These are phyloP conservation scores for Populus euphratica DNA, from an alignment of 345 rosid species.

Conservation along the genomic window DNA sequence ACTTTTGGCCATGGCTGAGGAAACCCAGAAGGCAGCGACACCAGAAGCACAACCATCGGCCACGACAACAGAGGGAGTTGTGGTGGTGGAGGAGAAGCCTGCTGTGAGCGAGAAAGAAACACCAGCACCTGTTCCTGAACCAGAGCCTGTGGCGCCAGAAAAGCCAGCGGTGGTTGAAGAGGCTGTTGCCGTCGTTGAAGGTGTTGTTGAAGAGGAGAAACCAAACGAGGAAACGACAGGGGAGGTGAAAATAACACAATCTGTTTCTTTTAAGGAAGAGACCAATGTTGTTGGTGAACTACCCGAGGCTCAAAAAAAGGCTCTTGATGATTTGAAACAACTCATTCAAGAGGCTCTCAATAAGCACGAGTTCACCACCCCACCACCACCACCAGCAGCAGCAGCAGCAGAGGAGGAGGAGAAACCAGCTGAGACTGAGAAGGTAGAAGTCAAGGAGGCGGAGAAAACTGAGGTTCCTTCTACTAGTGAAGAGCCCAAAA, in stretches of 20 bases:
- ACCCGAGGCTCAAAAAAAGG: slow-evolving; percentile 23
- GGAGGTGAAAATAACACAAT: slow-evolving; percentile 13
- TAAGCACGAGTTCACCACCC: slow-evolving; percentile 25
- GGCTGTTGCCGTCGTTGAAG: neutral
- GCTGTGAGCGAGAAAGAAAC: slow-evolving; percentile 30
- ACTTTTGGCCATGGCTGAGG: slow-evolving; percentile 39
- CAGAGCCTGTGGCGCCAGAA: slow-evolving; percentile 21
- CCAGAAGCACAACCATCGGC: slow-evolving; percentile 12
- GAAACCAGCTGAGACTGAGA: slow-evolving; percentile 9
- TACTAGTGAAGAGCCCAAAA: slow-evolving; percentile 1
- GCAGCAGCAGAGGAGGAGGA: slow-evolving; percentile 15
- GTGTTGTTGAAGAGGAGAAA: slow-evolving; percentile 10
- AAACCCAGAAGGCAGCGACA: slow-evolving; percentile 36
- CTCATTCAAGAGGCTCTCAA: slow-evolving; percentile 25
- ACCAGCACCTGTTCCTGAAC: slow-evolving; percentile 24
- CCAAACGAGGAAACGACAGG: slow-evolving; percentile 2
- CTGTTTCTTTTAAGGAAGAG: slow-evolving; percentile 28
- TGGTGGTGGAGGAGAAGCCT: slow-evolving; percentile 22
- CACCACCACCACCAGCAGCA: slow-evolving; percentile 13
- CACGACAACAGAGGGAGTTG: slow-evolving; percentile 13
- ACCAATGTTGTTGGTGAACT: slow-evolving; percentile 22
- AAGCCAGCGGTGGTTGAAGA: slow-evolving; percentile 1
- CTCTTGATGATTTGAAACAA: slow-evolving; percentile 26
- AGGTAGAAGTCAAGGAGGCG: slow-evolving; percentile 6
- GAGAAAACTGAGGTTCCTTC: slow-evolving; percentile 1